Base-by-base conservation (phyloP, 2,329 filamentous ascomycete genomes). In the Daldinia sp. region DNA sequence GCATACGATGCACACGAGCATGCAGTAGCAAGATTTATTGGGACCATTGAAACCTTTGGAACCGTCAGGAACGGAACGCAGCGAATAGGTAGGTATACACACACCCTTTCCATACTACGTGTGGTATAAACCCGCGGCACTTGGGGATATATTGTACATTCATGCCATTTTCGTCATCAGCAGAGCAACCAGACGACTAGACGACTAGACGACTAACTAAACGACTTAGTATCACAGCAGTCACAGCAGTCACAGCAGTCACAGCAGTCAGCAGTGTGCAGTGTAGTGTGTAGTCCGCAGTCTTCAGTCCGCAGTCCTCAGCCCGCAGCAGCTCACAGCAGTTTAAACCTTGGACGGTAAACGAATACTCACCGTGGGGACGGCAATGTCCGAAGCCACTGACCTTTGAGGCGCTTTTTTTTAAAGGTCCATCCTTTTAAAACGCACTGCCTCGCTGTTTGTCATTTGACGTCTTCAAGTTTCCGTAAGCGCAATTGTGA, bases 381-480 rank as follows among this genome's bases (percentile, higher is more conserved):
- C 64, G 64, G 64, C 39, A 61, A 64, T 48, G 61, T 64, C 64
- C 64, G 64, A 67, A 67, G 64, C 61, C 61, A 64, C 64, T 54
- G 43, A 61, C 25, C 41, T 51, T 41, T 49, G 54, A 64, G 49
- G 61, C 47, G 58, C 39, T 52, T 47, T 50, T 51, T 52, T 47
- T 50, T 51, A 9, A 41, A 50, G n/a, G 43, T 52, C 56, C 58
- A 59, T 67, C 53, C 51, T 64, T 57, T 60, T 61, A 61, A 57
- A 47, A 57, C 51, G 58, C 64, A 64, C 64, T 57, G 64, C 64
- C 64, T 64, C 60, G 51, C 52, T 53, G 34, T 51, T 37, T 43
- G 48, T 64, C 61, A 67, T 56, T 67, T 67, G 61, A 67, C 61
- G 54, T 60, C 37, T 53, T 61, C 41, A 63, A 59, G 29, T 43